Conservation (phyloP, 306 rosid species). For the Cicer chorassanicum region DNA sequence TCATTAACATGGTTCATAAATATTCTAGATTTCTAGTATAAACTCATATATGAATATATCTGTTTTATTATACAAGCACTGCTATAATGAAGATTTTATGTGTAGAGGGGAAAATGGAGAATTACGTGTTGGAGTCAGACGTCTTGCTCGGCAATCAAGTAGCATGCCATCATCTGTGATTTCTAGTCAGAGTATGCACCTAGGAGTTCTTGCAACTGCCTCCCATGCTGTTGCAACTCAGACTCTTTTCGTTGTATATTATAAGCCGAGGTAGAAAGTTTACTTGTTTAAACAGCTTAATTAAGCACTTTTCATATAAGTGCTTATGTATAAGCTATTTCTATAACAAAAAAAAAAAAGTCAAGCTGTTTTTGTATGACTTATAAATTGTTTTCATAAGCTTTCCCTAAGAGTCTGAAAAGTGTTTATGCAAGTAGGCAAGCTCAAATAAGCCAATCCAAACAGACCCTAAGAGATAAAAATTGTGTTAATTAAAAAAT, state of each 20-base stretch:
- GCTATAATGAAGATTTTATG: conserved; percentile 42
- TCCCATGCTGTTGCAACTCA: conserved; percentile 87
- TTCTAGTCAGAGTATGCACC: conserved; percentile 95
- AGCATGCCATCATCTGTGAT: conserved; percentile 92
- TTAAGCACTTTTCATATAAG: no score
- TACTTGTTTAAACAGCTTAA: background rate
- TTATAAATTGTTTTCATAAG: no score
- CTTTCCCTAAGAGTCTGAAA: no score
- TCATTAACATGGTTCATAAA: conserved; percentile 25
- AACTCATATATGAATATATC: conserved; percentile 1
- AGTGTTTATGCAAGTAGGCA: no score
- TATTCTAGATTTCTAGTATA: background rate
- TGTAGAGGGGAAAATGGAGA: conserved; percentile 80
- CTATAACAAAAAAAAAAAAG: no score
- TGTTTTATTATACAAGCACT: conserved; percentile 22
- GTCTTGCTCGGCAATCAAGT: conserved; percentile 78
- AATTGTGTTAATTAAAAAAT: background rate
- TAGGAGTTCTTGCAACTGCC: conserved; percentile 97
- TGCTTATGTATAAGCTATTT: no score
- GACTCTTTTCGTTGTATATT: conserved; percentile 77
- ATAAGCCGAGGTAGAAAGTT: conserved; percentile 77
- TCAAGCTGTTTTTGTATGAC: no score
- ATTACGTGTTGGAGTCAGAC: conserved; percentile 87
- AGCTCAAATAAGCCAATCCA: no score
- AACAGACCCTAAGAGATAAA: background rate